Conservation (phyloP, 805 yeast species). For the Metschnikowia shivogae region DNA sequence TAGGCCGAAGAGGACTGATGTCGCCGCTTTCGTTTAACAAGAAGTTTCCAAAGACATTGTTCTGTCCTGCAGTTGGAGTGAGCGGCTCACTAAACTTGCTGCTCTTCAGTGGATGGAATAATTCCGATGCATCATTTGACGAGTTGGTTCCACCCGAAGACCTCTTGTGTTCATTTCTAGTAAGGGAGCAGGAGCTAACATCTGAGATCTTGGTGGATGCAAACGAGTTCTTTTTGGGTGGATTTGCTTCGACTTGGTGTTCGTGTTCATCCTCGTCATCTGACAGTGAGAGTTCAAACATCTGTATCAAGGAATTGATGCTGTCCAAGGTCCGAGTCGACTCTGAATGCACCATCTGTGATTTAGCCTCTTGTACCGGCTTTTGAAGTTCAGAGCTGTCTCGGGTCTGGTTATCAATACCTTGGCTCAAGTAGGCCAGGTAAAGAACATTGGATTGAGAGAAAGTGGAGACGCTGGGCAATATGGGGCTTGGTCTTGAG, state of each 20-base stretch:
- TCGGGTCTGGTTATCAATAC: neutral
- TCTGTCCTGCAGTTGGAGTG: conserved; percentile 8
- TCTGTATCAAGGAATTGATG: conserved; percentile 10
- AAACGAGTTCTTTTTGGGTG: neutral
- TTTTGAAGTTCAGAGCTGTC: neutral
- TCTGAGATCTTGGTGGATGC: neutral
- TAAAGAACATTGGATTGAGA: conserved; percentile 11
- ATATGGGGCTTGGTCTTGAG: neutral
- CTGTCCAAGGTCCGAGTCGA: conserved; percentile 6
- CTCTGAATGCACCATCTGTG: conserved; percentile 3
- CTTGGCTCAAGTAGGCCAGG: conserved; percentile 14
- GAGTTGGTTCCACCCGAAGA: neutral
- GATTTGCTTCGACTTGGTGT: neutral
- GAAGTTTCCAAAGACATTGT: neutral
- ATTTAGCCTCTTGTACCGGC: neutral
- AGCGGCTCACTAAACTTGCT: conserved; percentile 9
- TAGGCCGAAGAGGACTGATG: conserved; percentile 13
- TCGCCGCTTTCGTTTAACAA: conserved; percentile 6
- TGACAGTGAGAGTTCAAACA: conserved; percentile 11
- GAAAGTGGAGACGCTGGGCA: conserved; percentile 1
- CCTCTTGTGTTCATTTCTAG: neutral
- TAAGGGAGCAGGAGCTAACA: neutral
- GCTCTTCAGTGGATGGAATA: conserved; percentile 1
- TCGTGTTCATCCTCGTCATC: conserved; percentile 8
- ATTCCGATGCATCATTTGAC: conserved; percentile 4